Evolutionary conservation across 306 rosid genomes (phyloP).

Genomic region (Lathyrus oleraceus): DNA sequence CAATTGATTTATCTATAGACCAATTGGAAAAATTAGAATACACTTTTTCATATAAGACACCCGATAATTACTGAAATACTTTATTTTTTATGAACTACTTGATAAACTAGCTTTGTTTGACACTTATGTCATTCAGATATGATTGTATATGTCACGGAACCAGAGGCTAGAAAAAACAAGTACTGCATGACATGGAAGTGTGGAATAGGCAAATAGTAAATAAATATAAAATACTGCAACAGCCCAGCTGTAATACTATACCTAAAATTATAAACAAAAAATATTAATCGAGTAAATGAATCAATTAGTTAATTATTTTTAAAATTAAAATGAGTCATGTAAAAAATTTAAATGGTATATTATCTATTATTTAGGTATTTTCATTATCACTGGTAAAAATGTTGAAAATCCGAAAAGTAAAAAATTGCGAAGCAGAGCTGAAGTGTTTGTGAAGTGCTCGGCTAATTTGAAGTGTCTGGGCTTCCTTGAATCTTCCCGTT

Average conservation of each 20-base stretch:
- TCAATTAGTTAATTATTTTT: neutral
- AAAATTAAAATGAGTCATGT: neutral
- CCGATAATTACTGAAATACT: neutral
- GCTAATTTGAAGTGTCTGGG: neutral
- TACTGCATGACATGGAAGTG: neutral
- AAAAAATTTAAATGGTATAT: neutral
- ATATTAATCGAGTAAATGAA: neutral
- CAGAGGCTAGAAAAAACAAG: neutral
- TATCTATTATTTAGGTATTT: neutral
- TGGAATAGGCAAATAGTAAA: neutral
- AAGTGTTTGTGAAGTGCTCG: neutral
- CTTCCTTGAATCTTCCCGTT: neutral
- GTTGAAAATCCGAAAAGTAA: neutral
- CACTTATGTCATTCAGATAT: neutral
- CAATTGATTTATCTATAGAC: neutral
- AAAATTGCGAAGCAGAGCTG: neutral
- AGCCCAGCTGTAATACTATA: neutral
- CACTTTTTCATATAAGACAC: neutral
- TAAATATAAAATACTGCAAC: neutral
- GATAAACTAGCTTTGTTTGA: neutral
- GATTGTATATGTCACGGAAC: neutral
- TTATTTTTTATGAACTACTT: slow-evolving; percentile 4
- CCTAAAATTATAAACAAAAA: neutral
- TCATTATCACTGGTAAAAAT: neutral
- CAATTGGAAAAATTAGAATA: neutral